Base-by-base conservation (phyloP, 495 filamentous ascomycete genomes). In the Peziza echinospora region DNA sequence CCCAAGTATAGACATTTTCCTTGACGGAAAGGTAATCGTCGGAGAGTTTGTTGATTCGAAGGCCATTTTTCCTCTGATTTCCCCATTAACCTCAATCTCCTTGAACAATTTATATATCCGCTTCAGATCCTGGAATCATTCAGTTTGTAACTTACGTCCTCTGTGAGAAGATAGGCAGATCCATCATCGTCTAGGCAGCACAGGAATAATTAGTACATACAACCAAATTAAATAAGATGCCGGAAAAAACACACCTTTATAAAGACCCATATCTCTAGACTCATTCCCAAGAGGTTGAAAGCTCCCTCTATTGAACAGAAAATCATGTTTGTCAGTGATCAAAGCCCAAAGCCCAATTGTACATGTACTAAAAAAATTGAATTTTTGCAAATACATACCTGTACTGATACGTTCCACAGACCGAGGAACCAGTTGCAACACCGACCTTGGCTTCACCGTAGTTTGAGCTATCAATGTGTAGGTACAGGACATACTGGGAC, bases 401-500 rank as follows among this genome's bases (percentile, higher is more conserved):
- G 46, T 64, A 63, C n/a, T 51, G 59, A 54, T 79, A 80, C 17
- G 56, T 60, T 5, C 76, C 76, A 54, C 77, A 80, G 7, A 79
- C 70, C 7, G 53, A 59, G 51, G 65, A 62, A 1, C 68, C 66
- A 0, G 70, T 75, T 0, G 75, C 76, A 26, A 80, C 75, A 3
- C 71, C 77, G 0, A 73, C 71, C 47, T 71, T 74, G 8, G 77
- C 77, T 25, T 79, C 75, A 1, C 66, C 69, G 48, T 81, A 81
- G 51, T 60, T 69, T 26, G 64, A 65, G 30, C 61, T 67, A 51
- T 81, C 77, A 51, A 79, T 75, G 52, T 81, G 77, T 69, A 80
- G 69, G 66, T 73, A 80, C 60, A 69, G 62, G 21, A 70, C 66
- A 56, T 65, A 71, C 42, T 66, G 54, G 11, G 51, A 50, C 1